phyloP scores from a whole-genome alignment of 306 rosid genomes.

The Fagus crenata region DNA sequence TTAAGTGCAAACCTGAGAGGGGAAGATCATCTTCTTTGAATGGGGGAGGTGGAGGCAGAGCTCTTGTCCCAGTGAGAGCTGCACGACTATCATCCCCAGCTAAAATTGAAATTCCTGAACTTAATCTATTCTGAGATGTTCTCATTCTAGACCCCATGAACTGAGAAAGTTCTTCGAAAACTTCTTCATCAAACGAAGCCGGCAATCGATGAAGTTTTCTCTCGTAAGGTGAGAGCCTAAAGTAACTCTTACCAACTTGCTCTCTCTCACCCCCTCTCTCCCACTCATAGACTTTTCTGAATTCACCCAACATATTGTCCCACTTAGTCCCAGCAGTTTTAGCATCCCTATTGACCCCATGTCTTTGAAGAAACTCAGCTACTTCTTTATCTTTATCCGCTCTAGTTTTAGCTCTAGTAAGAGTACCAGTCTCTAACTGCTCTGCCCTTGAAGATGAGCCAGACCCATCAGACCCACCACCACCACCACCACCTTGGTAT shows the following conservation, averaged over 20 bases:
- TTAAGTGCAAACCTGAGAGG: conserved; percentile 46
- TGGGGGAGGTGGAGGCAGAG: conserved; percentile 58
- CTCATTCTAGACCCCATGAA: conserved; percentile 89
- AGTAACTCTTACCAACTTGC: conserved; percentile 84
- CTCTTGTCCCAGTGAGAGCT: conserved; percentile 29
- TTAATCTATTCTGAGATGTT: conserved; percentile 49
- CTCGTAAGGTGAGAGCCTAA: conserved; percentile 93
- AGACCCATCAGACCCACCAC: conserved; percentile 27
- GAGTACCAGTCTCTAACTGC: conserved; percentile 33
- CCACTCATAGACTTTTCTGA: conserved; percentile 95
- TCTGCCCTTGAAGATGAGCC: conserved; percentile 46
- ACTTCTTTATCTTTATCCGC: conserved; percentile 92
- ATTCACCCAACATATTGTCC: conserved; percentile 98
- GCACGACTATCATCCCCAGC: conserved; percentile 44
- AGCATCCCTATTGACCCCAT: conserved; percentile 77
- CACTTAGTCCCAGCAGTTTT: conserved; percentile 95
- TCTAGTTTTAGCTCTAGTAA: conserved; percentile 67
- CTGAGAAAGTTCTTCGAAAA: conserved; percentile 86
- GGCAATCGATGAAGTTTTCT: conserved; percentile 89
- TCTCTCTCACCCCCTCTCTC: conserved; percentile 89
- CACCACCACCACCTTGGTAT: conserved; percentile 49
- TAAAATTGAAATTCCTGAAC: conserved; percentile 38
- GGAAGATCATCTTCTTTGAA: conserved; percentile 63
- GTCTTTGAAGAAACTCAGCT: conserved; percentile 68
- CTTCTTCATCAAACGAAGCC: conserved; percentile 96